Base-by-base conservation (phyloP, 1,139 yeast genomes). In the Suhomyces guaymorum region DNA sequence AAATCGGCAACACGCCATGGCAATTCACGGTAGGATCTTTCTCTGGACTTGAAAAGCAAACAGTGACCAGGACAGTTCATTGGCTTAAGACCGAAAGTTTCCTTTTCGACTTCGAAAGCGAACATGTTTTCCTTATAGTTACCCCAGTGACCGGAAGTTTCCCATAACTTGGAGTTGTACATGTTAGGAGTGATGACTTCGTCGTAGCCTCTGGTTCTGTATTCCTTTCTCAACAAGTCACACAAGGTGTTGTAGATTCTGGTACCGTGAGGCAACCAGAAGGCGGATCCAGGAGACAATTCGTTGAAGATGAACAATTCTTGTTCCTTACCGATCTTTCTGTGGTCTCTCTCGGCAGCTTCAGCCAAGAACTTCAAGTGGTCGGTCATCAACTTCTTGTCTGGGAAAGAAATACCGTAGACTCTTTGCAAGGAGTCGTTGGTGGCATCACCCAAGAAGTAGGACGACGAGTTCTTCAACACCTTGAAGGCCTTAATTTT, bases 21-120 rank as follows among this genome's bases (percentile, higher is more conserved):
- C 61, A 92, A 72, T 59, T 92, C 97, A 55, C 95, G 79, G 67
- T 89, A 88, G 2, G 96, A 86, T 62, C 96, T 81, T 59, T 87
- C 95, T 59, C 92, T 80, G 35, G 89, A 66, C 55, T 83, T 82
- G 70, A 86, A 92, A 57, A 92, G 75, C 46, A 92, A 61, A 72
- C 97, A 90, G 64, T 92, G 98, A 33, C 97, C 97, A 13, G 98
- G 98, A 69, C 97, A 90, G 70, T 92, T 92, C 98, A 92, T 92
- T 49, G 98, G 97, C 62, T 92, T 92, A 47, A 92, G 77, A 42
- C 96, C 97, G 55, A 72, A 87, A 2, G 67, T 61, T 59, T 89
- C 97, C 74, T 88, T 89, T 66, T 90, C 96, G 42, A 89, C 95
- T 35, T 89, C 96, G 54, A 89, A 86, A n/a, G 92, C 72, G 59